Conservation (phyloP, 2,329 filamentous ascomycete species). For the Thelonectria blattea region DNA sequence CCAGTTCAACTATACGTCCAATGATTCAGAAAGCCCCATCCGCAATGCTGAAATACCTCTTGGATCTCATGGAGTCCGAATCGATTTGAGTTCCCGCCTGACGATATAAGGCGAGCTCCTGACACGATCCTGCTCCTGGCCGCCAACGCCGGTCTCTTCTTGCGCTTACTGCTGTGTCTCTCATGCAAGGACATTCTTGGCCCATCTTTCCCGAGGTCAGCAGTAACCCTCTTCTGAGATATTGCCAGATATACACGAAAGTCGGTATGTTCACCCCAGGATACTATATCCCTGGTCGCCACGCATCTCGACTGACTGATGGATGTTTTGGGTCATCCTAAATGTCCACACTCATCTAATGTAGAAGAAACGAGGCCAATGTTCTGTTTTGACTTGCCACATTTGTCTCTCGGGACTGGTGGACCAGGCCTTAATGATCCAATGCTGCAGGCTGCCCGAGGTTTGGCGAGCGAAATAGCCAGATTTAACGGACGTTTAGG, state of each 20-base stretch:
- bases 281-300: conserved; percentile 18
- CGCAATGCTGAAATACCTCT: conserved; percentile 12
- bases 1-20: conserved; percentile 6
- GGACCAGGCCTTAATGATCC: no score
- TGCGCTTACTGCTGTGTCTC: conserved; percentile 21
- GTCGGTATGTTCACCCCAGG: conserved; percentile 23
- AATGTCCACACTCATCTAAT: no score
- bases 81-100: conserved; percentile 15
- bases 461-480: no score
- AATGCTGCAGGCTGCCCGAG: no score
- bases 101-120: conserved; percentile 22
- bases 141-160: conserved; percentile 23
- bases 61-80: conserved; percentile 20
- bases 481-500: no score
- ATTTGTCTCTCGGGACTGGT: no score
- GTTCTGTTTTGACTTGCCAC: no score
- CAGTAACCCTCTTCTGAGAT: conserved; percentile 14
- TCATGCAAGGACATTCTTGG: conserved; percentile 24
- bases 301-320: conserved; percentile 18
- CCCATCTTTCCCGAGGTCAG: conserved; percentile 20
- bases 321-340: neutral
- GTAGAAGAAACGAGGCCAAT: no score
- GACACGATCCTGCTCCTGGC: conserved; percentile 23
- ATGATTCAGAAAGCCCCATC: conserved; percentile 15
- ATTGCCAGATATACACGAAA: conserved; percentile 12